Conservation (phyloP, 1,139 yeast genomes). For the Geotrichum aggregatum region DNA sequence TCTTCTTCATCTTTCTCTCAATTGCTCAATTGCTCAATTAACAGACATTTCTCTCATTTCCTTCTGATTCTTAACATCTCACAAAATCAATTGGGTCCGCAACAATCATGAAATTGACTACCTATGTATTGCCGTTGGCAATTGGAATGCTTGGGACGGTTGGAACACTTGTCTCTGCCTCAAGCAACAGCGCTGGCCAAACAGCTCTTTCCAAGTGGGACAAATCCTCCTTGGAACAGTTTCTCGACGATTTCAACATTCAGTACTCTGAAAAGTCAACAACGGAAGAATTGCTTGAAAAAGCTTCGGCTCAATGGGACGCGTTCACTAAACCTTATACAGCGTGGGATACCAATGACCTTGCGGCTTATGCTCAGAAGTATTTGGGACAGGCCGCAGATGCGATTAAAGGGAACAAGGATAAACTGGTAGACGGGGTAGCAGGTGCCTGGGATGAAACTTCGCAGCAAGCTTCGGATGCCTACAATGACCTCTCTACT, state of each 20-base stretch:
- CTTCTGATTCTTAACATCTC: no score
- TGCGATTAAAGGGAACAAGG: slow-evolving; percentile 29
- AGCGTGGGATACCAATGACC: slow-evolving; percentile 10
- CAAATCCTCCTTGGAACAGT: slow-evolving; percentile 1
- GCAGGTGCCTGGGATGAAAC: slow-evolving; percentile 44
- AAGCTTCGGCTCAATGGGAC: slow-evolving; percentile 18
- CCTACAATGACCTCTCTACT: slow-evolving; percentile 47
- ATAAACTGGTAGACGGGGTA: slow-evolving; percentile 48
- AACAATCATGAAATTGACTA: not conserved
- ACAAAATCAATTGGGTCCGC: no score
- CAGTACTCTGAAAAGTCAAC: slow-evolving; percentile 3
- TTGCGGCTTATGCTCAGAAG: slow-evolving; percentile 9
- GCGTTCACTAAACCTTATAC: slow-evolving; percentile 18
- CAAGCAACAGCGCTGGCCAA: not conserved
- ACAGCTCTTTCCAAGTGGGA: slow-evolving; percentile 3
- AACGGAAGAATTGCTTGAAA: slow-evolving; percentile 9
- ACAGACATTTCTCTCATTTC: no score
- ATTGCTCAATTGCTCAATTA: no score
- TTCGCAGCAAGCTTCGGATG: slow-evolving; percentile 44
- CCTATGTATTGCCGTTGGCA: not conserved
- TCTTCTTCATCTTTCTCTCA: no score
- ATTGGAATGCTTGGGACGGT: not conserved
- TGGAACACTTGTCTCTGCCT: not conserved
- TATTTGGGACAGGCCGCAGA: not conserved
- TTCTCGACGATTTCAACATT: slow-evolving; percentile 15